Base-by-base conservation (phyloP, 2,329 filamentous ascomycete genomes). In the Xylariaceae sp. region DNA sequence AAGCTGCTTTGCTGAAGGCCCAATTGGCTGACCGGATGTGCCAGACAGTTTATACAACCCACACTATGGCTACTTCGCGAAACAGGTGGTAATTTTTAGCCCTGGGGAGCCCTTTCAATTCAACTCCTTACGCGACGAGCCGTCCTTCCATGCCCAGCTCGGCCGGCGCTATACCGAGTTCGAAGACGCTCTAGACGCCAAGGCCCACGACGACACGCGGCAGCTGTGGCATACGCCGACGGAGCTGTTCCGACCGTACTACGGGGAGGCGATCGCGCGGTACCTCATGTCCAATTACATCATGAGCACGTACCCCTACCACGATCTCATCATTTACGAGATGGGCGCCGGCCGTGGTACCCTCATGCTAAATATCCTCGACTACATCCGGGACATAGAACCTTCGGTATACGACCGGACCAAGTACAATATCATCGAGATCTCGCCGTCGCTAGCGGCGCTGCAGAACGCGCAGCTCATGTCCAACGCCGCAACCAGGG, bases 201-300 rank as follows among this genome's bases (percentile, higher is more conserved):
- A 84, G 56, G 84, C 84, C 45, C 85, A 88, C 62, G 85, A 89
- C 52, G 90, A 77, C 46, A 89, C 90, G 41, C 86, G 95, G 9
- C 95, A 99, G 77, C 81, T 99, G 44, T 99, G 95, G 95, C 96
- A 99, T 74, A 99, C 95, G 12, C 95, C 96, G 0, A 99, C 95
- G 0, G 95, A 99, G 77, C 85, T 99, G 19, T 99, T 99, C 77
- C 86, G 91, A 29, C 95, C 96, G 0, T 96, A 93, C 75, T 99
- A 99, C 73, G 96, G 93, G 70, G 93, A 99, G 79, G 91, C 95
- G 32, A 91, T 99, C 65, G 95, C 93, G n/a, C 88, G 93, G 19
- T 97, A 98, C 73, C 85, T 99, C 44, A 88, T 98, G 64, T 88
- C 91, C 64, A 97, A 99, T 78, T 99, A 99, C 82, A 92, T 95